Conservation (phyloP, 2,329 filamentous ascomycete genomes). For the Cryphonectria carpinicola region DNA sequence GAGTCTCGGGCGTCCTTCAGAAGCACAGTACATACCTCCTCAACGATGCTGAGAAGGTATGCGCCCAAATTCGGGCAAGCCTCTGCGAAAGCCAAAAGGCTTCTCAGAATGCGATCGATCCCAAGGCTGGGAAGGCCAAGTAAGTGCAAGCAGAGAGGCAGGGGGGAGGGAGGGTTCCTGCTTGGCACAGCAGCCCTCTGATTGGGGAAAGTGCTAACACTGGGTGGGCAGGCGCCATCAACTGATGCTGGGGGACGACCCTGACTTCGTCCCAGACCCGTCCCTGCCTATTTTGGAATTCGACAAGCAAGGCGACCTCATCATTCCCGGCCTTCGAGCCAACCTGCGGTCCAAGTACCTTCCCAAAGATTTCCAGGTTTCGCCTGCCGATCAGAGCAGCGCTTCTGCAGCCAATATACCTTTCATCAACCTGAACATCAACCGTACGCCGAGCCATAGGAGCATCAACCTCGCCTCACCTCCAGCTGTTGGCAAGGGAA, state of each 20-base stretch:
- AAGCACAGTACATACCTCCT: slow-evolving; percentile 90
- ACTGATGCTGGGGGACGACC: slow-evolving; percentile 80
- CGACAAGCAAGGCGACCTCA: slow-evolving; percentile 40
- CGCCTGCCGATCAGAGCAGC: slow-evolving; percentile 43
- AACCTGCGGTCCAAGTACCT: slow-evolving; percentile 45
- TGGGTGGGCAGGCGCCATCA: slow-evolving; percentile 65
- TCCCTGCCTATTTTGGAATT: slow-evolving; percentile 62
- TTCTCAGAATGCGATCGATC: slow-evolving; percentile 64
- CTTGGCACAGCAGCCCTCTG: neutral
- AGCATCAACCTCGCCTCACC: slow-evolving; percentile 29
- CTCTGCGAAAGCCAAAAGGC: slow-evolving; percentile 55
- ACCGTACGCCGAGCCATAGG: slow-evolving; percentile 29
- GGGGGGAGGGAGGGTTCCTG: neutral
- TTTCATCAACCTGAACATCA: slow-evolving; percentile 28
- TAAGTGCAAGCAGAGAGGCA: slow-evolving; percentile 46
- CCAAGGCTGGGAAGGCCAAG: slow-evolving; percentile 72
- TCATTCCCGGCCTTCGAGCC: slow-evolving; percentile 34
- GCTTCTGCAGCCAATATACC: slow-evolving; percentile 35
- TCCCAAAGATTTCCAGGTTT: slow-evolving; percentile 46
- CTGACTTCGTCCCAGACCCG: slow-evolving; percentile 73
- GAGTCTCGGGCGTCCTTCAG: slow-evolving; percentile 80
- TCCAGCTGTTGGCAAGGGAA: slow-evolving; percentile 29
- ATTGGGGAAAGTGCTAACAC: slow-evolving; percentile 22
- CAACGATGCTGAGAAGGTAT: slow-evolving; percentile 75
- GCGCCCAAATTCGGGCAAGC: slow-evolving; percentile 72